Base-by-base conservation (phyloP, 2,329 filamentous ascomycete genomes). In the Fusarium paranaense region DNA sequence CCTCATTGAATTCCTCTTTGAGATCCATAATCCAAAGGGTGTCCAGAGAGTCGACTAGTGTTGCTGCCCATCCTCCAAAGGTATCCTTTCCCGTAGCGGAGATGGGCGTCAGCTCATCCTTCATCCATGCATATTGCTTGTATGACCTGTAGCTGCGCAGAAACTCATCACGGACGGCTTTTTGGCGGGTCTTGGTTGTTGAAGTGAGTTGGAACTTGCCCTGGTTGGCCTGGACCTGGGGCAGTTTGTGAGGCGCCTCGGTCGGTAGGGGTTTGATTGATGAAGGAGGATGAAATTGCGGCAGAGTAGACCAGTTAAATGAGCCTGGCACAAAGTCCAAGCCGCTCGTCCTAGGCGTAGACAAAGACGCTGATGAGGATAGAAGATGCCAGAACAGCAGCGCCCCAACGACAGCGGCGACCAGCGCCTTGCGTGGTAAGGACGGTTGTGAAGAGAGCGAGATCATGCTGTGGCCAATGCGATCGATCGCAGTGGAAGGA, bases 1-100 rank as follows among this genome's bases (percentile, higher is more conserved):
- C 90, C 20, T 86, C 80, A 54, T 84, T 82, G 72, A 91, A 92
- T 20, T 92, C 90, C 3, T 87, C 82, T 32, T 86, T 82, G 22
- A 92, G 79, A 11, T 82, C 89, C 90, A 92, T 91, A 52, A 92
- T 91, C 85, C 87, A 89, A 3, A 92, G 85, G 0, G 90, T 90
- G 66, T 92, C 90, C 47, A 92, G 82, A 0, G 86, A 83, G 77
- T 92, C 90, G 35, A 92, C 87, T 45, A 92, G 79, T 0, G 90
- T 90, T 14, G 89, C 90, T 1, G 86, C 89, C 86, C 88, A 90
- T 30, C 87, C 86, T 7, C 88, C 87, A 77, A 89, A 89, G 1
- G 82, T 81, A 62, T 88, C 85, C 68, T 85, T 87, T 11, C 79
- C 83, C 6, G 78, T 76, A 30, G 85, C 87, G 18, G 84, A 83